These are phyloP conservation scores for Tolypocladium tundrense DNA, from an alignment of 2,329 filamentous ascomycete genomes.

Conservation along the genomic window DNA sequence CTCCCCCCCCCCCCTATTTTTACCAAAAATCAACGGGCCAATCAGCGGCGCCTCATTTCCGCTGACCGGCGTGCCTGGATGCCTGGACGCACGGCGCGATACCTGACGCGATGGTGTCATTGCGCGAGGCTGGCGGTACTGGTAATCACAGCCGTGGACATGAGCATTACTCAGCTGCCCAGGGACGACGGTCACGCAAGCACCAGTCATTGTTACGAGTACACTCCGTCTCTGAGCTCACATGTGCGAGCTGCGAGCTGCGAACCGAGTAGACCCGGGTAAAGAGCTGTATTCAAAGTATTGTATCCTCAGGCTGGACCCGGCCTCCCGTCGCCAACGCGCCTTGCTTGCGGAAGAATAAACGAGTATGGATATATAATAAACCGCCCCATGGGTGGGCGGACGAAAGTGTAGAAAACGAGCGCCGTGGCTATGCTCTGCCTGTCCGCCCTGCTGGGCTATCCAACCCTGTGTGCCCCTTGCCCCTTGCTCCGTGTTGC, in stretches of 20 bases:
- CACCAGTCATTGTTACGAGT: too few relatives aligned
- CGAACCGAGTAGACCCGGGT: neutral
- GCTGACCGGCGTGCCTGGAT: neutral
- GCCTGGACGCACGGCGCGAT: neutral
- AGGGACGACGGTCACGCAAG: neutral
- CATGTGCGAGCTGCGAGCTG: too few relatives aligned
- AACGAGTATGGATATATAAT: neutral
- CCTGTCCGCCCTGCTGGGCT: neutral
- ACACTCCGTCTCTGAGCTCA: too few relatives aligned
- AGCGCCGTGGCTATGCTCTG: neutral
- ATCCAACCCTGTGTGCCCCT: neutral
- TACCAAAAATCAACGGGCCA: neutral
- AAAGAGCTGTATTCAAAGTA: neutral
- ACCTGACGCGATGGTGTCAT: neutral
- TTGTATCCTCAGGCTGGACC: neutral
- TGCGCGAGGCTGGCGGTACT: neutral
- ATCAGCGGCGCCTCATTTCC: neutral
- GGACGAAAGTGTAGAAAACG: neutral
- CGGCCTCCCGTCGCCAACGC: neutral
- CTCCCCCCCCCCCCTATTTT: neutral
- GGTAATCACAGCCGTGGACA: too few relatives aligned
- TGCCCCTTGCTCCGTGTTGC: neutral
- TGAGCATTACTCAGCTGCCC: neutral
- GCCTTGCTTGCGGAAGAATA: neutral
- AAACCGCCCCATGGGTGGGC: neutral